Conservation (phyloP, 1,284 basidiomycete species). For the Athelia psychrophila region DNA sequence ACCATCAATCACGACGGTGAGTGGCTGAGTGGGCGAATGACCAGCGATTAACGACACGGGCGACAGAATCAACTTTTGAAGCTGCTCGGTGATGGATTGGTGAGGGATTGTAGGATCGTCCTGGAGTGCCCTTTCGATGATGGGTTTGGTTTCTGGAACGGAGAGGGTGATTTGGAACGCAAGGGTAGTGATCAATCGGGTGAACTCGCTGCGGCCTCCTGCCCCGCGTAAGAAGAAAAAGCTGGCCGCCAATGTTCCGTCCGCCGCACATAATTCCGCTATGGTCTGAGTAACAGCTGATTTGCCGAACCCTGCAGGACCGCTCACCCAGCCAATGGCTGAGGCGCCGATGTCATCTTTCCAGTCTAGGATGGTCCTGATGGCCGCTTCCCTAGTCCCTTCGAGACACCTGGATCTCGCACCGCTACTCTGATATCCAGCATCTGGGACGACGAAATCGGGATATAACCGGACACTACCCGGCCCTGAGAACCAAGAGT, state of each 20-base stretch:
- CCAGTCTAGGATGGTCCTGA: no score
- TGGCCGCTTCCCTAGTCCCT: no score
- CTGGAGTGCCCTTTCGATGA: not conserved
- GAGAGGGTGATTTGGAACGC: not conserved
- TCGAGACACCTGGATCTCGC: no score
- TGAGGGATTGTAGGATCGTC: not conserved
- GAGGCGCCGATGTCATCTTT: no score
- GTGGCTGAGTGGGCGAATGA: not conserved
- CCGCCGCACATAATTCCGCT: not conserved
- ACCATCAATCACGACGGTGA: not conserved
- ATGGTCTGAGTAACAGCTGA: not conserved
- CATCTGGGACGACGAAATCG: no score
- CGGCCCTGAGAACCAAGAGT: no score
- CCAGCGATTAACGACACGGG: not conserved
- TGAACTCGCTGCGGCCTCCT: not conserved
- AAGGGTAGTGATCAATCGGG: not conserved
- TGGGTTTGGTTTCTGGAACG: not conserved
- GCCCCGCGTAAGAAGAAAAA: not conserved
- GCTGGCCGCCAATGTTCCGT: not conserved
- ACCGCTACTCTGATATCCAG: no score
- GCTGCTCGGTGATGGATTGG: not conserved
- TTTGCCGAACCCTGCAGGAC: not conserved
- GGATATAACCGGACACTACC: no score
- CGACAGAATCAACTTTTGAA: not conserved
- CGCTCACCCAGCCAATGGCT: not conserved